A percentile compares a stretch with the other conserved stretches of the same genome.
phyloP scores from a whole-genome alignment of 1,284 basidiomycete genomes.

The Cutaneotrichosporon dermatis region DNA sequence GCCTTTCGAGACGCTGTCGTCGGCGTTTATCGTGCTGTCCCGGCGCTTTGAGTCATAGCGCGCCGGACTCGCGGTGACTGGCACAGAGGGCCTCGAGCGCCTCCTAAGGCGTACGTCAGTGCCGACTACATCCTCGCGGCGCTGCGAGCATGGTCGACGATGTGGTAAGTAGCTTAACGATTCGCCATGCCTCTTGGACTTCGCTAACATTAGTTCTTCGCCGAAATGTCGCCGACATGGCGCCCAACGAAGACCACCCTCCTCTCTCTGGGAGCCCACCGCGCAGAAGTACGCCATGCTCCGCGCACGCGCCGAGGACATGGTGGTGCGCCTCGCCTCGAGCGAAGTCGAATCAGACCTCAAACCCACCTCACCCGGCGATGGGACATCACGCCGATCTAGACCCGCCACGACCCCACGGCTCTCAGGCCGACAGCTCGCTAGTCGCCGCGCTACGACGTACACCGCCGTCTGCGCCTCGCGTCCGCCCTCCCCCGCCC shows the following conservation, averaged over 20 bases:
- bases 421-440: conserved; percentile 54
- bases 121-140: conserved; percentile 64
- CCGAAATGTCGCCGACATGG: conserved; percentile 78
- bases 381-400: conserved; percentile 7
- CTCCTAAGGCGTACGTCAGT: conserved; percentile 75
- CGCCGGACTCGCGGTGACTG: conserved; percentile 53
- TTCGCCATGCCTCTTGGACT: too few relatives aligned
- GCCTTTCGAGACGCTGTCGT: conserved; percentile 90
- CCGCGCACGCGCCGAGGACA: conserved; percentile 70
- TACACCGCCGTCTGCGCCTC: conserved; percentile 67
- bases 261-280: conserved; percentile 64
- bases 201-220: conserved; percentile 60
- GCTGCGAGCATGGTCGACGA: conserved; percentile 78
- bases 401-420: too few relatives aligned
- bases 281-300: conserved; percentile 61
- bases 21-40: conserved; percentile 83
- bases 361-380: conserved; percentile 61
- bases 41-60: conserved; percentile 59
- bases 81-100: conserved; percentile 71
- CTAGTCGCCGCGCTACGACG: conserved; percentile 67
- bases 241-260: conserved; percentile 22
- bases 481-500: conserved; percentile 60
- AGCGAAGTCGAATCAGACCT: conserved; percentile 70
- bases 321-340: conserved; percentile 73
- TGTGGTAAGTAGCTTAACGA: conserved; percentile 29